Percentiles rank a stretch among this genome's conserved stretches.
Evolutionary conservation across 495 filamentous ascomycete genomes (phyloP).

Genomic region (Neurospora pannonica): DNA sequence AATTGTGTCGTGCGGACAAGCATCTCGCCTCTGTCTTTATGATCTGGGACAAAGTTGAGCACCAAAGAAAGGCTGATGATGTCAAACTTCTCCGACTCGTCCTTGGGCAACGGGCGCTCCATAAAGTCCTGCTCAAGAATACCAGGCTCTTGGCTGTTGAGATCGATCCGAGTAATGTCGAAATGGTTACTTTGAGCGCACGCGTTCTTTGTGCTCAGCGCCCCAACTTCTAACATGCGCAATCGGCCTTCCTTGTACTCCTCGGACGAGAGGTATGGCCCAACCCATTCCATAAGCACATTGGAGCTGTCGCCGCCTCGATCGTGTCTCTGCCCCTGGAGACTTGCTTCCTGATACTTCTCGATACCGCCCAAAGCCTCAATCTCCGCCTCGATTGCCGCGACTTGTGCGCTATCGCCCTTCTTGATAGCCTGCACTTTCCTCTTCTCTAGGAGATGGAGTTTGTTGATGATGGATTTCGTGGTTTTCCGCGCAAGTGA

Average conservation of each 20-base stretch:
- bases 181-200: slow-evolving; percentile 64
- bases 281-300: slow-evolving; percentile 79
- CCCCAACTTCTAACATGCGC: slow-evolving; percentile 79
- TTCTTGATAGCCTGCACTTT: slow-evolving; percentile 54
- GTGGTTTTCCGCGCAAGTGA: slow-evolving; percentile 71
- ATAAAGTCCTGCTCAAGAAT: slow-evolving; percentile 93
- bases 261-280: slow-evolving; percentile 22
- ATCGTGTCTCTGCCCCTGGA: slow-evolving; percentile 70
- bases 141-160: slow-evolving; percentile 71
- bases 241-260: slow-evolving; percentile 31
- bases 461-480: slow-evolving; percentile 68
- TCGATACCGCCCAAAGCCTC: slow-evolving; percentile 63
- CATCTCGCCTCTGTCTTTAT: slow-evolving; percentile 76
- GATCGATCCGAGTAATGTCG: slow-evolving; percentile 76
- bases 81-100: slow-evolving; percentile 61
- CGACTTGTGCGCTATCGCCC: slow-evolving; percentile 49
- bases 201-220: slow-evolving; percentile 73
- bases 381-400: slow-evolving; percentile 46
- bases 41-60: slow-evolving; percentile 82
- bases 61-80: slow-evolving; percentile 90
- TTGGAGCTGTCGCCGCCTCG: slow-evolving; percentile 88
- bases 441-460: slow-evolving; percentile 77
- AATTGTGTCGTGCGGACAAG: slow-evolving; percentile 64
- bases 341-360: slow-evolving; percentile 82
- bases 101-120: slow-evolving; percentile 62